Evolutionary conservation across 1,139 yeast genomes (phyloP), one percentile per base, ranked within the genome.

Genomic region (Candida gigantensis): DNA sequence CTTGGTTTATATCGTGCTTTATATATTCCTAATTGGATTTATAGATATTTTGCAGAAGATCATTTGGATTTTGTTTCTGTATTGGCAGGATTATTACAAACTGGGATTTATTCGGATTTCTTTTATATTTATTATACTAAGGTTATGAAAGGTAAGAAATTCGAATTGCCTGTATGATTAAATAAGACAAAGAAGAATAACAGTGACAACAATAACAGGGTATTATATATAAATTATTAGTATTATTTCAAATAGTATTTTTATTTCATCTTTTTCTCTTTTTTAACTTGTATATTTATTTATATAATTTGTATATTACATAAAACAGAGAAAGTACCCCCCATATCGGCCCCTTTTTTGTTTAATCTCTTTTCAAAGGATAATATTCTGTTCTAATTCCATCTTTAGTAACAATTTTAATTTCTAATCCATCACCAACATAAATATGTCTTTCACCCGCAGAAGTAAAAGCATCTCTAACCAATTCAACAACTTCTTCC

Each of bases 381-480:
- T 68, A 84, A 62, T 78, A 84, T 58, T 88, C 95, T 35, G 77
- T 81, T 64, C 82, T 77, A 35, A 88, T 87, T 37, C 98, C 98
- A 19, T 89, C 96, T 60, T 89, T 90, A 11, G 97, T 88, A 38
- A 92, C 92, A 52, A 92, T 85, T 51, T 84, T 68, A 38, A 92
- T 83, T 63, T 92, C 96, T 48, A 92, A 75, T 6, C 94, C 95
- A 67, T 92, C 98, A 68, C 98, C 98, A 36, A 92, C 97, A 53
- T 90, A 95, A 52, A 92, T 92, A 61, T 94, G 97, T 72, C 98
- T 85, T 67, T 92, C 98, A 17, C 97, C 90, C 21, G 97, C 98
- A 5, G 96, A 87, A 11, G 89, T 75, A 58, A 92, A 92, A 6
- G 98, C 96, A 65, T 92, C 98, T 58, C 81, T 82, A 27, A 92